phyloP scores from a whole-genome alignment of 2,329 filamentous ascomycete genomes.

The Xylaria sp. region DNA sequence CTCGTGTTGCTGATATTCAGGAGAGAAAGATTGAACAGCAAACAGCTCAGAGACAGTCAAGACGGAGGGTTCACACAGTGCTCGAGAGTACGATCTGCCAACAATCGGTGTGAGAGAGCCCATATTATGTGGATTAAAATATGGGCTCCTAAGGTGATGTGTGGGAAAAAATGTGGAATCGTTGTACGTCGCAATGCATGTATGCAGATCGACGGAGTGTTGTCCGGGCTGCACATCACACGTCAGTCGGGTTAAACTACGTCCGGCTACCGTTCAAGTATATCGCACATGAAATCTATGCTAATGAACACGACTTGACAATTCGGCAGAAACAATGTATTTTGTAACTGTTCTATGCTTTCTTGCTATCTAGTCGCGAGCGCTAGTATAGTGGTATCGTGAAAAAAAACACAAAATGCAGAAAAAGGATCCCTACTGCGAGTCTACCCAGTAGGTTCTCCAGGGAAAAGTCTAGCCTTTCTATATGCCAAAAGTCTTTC shows the following conservation, averaged over 20 bases:
- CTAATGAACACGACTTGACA: not conserved
- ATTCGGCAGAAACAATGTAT: not conserved
- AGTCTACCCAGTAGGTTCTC: not conserved
- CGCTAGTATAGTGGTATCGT: slow-evolving; percentile 4
- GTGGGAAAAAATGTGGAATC: slow-evolving; percentile 14
- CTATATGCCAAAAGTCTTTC: slow-evolving; percentile 10
- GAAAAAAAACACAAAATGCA: not conserved
- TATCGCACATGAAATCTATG: not conserved
- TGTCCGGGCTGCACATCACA: too few relatives aligned
- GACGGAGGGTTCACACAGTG: not conserved
- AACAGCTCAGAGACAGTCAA: not conserved
- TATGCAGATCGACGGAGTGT: not conserved
- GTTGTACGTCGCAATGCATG: not conserved
- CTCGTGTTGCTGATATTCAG: not conserved
- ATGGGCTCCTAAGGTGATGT: slow-evolving; percentile 18
- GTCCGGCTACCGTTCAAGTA: not conserved
- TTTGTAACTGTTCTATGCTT: slow-evolving; percentile 9
- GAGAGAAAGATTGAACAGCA: too few relatives aligned
- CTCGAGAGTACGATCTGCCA: not conserved
- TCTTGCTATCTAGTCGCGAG: slow-evolving; percentile 5
- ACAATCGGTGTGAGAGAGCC: not conserved
- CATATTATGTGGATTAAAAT: slow-evolving; percentile 10
- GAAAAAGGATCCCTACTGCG: not conserved
- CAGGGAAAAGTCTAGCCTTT: not conserved
- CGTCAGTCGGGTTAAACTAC: not conserved